Base-by-base conservation (phyloP, 1,284 basidiomycete genomes). In the Anthracocystis setariae region DNA sequence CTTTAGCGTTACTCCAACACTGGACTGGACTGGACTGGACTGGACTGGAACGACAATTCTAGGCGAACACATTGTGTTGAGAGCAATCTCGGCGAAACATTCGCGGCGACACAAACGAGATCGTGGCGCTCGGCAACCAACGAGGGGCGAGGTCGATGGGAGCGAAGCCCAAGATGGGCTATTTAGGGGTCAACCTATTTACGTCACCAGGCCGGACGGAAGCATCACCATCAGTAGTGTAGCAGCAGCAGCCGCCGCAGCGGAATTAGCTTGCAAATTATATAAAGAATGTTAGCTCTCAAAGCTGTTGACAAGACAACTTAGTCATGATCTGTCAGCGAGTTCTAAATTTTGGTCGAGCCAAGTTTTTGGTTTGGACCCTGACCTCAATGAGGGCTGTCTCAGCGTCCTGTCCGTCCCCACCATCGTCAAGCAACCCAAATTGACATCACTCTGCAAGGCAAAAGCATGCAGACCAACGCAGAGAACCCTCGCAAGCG, bases 401-500 rank as follows among this genome's bases (percentile, higher is more conserved):
- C n/a, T 37, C 35, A 13, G 15, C 8, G 32, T 33, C 15, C 8
- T 15, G 8, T 33, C 32, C 32, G 15, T 33, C 8, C 32, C 35
- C 8, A 17, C 18, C 32, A 24, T 40, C 17, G 23, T 20, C 23
- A 35, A 10, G 17, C 23, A 23, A 39, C 8, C 47, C 2, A 17
- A 20, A 51, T 27, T n/a, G n/a, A 45, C 37, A 24, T 17, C 39
- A 27, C 39, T 39, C 27, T 46, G 39, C n/a, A 9, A 37, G 40
- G 20, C 7, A 45, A 45, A 18, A 12, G 5, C 12, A 68, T 68
- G 65, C 57, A 60, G 46, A 55, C 50, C 20, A 72, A 62, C 55
- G 63, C 59, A 25, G 69, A 63, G 38, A 67, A 66, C 24, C 65
- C 71, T 12, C 71, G 71, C 43, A 69, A 69, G 48, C 49, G 71